A percentile compares a stretch with the other conserved stretches of the same genome.
phyloP scores from a whole-genome alignment of 805 yeast genomes.

The Sugiyamaella smithiae region DNA sequence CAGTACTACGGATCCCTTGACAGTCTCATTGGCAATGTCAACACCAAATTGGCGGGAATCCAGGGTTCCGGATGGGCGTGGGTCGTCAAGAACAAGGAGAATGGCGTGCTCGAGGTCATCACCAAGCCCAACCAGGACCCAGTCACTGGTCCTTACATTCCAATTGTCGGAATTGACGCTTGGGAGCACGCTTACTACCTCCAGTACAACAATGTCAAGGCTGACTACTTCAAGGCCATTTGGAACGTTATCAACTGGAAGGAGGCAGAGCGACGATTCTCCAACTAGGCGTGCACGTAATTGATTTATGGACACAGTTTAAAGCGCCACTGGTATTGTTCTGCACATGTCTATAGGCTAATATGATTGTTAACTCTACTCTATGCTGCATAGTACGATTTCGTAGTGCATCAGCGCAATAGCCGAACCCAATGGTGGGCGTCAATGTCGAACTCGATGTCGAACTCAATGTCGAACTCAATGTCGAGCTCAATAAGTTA shows the following conservation, averaged over 20 bases:
- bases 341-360: too few species aligned
- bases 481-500: too few species aligned
- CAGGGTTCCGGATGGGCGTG: constrained; percentile 98
- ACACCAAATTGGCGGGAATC: constrained; percentile 73
- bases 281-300: neutral
- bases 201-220: constrained; percentile 90
- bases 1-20: constrained; percentile 73
- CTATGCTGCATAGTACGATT: too few species aligned
- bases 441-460: too few species aligned
- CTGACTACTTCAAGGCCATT: constrained; percentile 86
- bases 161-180: constrained; percentile 86
- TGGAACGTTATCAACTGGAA: constrained; percentile 95
- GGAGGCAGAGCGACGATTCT: constrained; percentile 70
- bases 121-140: constrained; percentile 87
- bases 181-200: constrained; percentile 97
- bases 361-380: too few species aligned
- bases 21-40: constrained; percentile 58
- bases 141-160: constrained; percentile 63
- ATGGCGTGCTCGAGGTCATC: constrained; percentile 70
- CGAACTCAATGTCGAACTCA: too few species aligned
- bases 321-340: too few species aligned
- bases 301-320: too few species aligned
- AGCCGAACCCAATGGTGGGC: too few species aligned
- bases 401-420: too few species aligned
- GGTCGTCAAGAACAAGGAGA: constrained; percentile 71